These are phyloP conservation scores for Pascua sp. DNA, from an alignment of 1,284 basidiomycete species.

Conservation along the genomic window DNA sequence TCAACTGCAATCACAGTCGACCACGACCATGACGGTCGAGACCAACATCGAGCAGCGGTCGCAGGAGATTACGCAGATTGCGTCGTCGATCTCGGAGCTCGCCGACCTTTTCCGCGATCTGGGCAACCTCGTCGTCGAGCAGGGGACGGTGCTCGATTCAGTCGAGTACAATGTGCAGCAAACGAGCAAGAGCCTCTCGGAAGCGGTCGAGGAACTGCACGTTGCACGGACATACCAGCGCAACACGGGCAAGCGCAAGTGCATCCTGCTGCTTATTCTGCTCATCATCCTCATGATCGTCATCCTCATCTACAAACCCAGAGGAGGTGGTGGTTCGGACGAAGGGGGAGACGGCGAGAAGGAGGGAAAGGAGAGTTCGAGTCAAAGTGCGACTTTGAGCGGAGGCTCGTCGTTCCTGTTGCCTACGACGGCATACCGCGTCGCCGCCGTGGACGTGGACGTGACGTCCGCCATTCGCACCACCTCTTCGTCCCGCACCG, in stretches of 20 bases:
- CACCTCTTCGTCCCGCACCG: background rate
- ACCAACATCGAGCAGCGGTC: slow-evolving; percentile 62
- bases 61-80: slow-evolving; percentile 83
- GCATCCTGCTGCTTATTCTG: slow-evolving; percentile 86
- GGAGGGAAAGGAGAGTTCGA: too few relatives aligned
- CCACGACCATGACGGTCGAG: slow-evolving; percentile 46
- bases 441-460: background rate
- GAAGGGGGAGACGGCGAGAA: too few relatives aligned
- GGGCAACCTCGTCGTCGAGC: slow-evolving; percentile 89
- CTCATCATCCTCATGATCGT: slow-evolving; percentile 75
- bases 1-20: slow-evolving; percentile 40
- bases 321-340: slow-evolving; percentile 1
- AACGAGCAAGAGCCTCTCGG: slow-evolving; percentile 73
- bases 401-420: too few relatives aligned
- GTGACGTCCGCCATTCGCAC: background rate
- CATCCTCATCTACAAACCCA: slow-evolving; percentile 50
- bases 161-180: slow-evolving; percentile 97
- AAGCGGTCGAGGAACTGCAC: slow-evolving; percentile 79
- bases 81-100: slow-evolving; percentile 82
- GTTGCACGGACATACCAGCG: slow-evolving; percentile 87
- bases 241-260: slow-evolving; percentile 83
- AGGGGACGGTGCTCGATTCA: slow-evolving; percentile 92
- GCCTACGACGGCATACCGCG: too few relatives aligned
- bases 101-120: slow-evolving; percentile 97
- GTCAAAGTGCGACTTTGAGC: too few relatives aligned